Evolutionary conservation across 2,329 filamentous ascomycete species (phyloP).

Genomic region (Exophiala phaeomuriformis): DNA sequence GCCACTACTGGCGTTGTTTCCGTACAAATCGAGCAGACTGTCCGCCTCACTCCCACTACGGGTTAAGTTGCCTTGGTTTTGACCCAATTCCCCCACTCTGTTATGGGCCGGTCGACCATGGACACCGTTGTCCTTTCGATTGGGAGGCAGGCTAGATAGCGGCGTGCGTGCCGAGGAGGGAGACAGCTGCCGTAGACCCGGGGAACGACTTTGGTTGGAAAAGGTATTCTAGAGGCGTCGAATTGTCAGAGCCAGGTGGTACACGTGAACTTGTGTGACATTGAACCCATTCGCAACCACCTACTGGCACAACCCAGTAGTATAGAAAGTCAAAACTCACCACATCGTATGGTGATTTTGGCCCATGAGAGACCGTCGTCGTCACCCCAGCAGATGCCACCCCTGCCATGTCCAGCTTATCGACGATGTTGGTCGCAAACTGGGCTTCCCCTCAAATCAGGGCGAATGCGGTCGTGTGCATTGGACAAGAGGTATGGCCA

Average conservation of each 20-base stretch:
- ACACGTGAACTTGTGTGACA: neutral
- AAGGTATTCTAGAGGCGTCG: constrained; percentile 14
- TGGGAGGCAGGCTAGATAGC: constrained; percentile 18
- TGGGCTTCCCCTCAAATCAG: constrained; percentile 14
- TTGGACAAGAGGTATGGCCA: constrained; percentile 6
- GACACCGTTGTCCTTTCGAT: constrained; percentile 20
- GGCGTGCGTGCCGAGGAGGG: constrained; percentile 17
- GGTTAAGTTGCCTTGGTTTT: constrained; percentile 29
- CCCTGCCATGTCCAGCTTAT: constrained; percentile 14
- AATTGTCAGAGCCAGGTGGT: constrained; percentile 11
- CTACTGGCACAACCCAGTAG: neutral
- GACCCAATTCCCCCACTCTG: constrained; percentile 30
- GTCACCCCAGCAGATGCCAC: constrained; percentile 12
- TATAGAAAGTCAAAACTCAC: neutral
- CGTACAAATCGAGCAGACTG: constrained; percentile 34
- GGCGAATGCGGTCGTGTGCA: constrained; percentile 18
- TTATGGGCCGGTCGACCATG: constrained; percentile 13
- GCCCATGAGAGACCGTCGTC: constrained; percentile 12
- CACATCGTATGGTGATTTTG: constrained; percentile 10
- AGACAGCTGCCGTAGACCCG: constrained; percentile 16
- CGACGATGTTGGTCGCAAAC: constrained; percentile 3
- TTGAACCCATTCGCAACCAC: neutral
- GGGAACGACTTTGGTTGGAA: constrained; percentile 13
- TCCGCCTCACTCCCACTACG: constrained; percentile 37
- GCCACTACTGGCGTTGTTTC: constrained; percentile 25